These are phyloP conservation scores for Cercospora sp. DNA, from an alignment of 2,329 filamentous ascomycete species.

Conservation along the genomic window DNA sequence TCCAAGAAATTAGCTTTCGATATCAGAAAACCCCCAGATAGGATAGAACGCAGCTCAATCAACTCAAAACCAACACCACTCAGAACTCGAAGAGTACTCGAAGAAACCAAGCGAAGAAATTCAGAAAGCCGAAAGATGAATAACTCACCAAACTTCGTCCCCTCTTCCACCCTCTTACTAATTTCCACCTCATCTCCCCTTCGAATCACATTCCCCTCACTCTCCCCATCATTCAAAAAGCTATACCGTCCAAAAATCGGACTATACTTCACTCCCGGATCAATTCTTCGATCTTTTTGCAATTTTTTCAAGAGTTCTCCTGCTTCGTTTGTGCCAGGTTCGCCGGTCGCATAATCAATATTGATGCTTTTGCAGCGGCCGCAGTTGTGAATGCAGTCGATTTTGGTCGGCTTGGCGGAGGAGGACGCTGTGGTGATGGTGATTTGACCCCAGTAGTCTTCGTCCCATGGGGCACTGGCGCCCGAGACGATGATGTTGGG, in stretches of 20 bases:
- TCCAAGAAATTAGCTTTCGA: slow-evolving; percentile 5
- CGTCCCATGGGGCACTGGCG: slow-evolving; percentile 45
- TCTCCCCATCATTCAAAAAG: slow-evolving; percentile 40
- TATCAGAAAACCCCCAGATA: not conserved
- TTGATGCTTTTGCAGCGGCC: slow-evolving; percentile 50
- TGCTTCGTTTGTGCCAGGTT: slow-evolving; percentile 40
- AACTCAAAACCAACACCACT: too few relatives aligned
- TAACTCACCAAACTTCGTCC: slow-evolving; percentile 48
- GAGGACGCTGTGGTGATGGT: slow-evolving; percentile 26
- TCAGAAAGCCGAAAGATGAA: not conserved
- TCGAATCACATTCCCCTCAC: slow-evolving; percentile 36
- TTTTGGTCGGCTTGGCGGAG: slow-evolving; percentile 24
- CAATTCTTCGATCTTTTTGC: slow-evolving; percentile 49
- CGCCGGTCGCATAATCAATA: slow-evolving; percentile 50
- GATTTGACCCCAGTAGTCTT: slow-evolving; percentile 50
- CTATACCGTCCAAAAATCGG: slow-evolving; percentile 53
- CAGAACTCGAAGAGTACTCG: too few relatives aligned
- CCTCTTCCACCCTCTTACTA: slow-evolving; percentile 42
- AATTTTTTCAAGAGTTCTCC: slow-evolving; percentile 50
- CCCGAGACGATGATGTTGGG: slow-evolving; percentile 50
- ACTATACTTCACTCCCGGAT: slow-evolving; percentile 48
- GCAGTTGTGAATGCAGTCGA: slow-evolving; percentile 50
- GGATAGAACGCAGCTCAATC: not conserved
- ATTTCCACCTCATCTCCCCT: slow-evolving; percentile 51
- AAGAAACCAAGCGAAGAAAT: too few relatives aligned